A percentile compares a stretch with the other conserved stretches of the same genome.
Conservation (phyloP, 192 early-diverging fungal species). For the Gigaspora rosea region DNA sequence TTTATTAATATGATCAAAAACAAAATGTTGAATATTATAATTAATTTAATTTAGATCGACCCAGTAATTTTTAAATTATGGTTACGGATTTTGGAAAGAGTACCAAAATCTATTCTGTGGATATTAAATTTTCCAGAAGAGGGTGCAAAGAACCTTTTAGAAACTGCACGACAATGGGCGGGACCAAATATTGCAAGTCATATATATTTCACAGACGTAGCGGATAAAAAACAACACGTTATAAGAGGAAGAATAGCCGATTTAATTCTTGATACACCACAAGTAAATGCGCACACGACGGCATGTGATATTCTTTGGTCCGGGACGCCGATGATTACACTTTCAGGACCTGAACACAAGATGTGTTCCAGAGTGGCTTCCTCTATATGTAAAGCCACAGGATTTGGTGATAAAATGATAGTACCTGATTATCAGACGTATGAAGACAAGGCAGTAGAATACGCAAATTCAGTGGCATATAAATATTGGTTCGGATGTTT, state of each 20-base stretch:
- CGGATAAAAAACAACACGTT: constrained; percentile 86
- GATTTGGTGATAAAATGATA: constrained; percentile 68
- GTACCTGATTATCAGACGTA: constrained; percentile 65
- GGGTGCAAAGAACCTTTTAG: constrained; percentile 75
- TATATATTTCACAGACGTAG: constrained; percentile 84
- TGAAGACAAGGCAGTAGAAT: constrained; percentile 64
- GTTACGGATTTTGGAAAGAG: constrained; percentile 78
- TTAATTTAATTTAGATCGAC: constrained; percentile 62
- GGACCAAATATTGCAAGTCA: constrained; percentile 76
- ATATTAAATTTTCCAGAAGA: constrained; percentile 88
- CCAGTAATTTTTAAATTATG: constrained; percentile 84
- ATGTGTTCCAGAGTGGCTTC: constrained; percentile 90
- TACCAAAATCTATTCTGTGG: constrained; percentile 87
- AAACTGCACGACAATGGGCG: constrained; percentile 71
- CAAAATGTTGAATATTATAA: too few species aligned
- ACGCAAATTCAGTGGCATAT: constrained; percentile 46
- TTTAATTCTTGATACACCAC: constrained; percentile 91
- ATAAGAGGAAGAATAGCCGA: constrained; percentile 91
- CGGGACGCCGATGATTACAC: constrained; percentile 91
- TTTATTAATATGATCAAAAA: too few species aligned
- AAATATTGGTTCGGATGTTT: neutral
- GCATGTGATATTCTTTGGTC: constrained; percentile 94
- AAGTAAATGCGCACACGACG: constrained; percentile 96
- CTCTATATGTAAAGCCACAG: constrained; percentile 81
- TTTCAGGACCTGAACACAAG: constrained; percentile 85